A percentile compares a stretch with the other conserved stretches of the same genome.
phyloP scores from a whole-genome alignment of 2,329 filamentous ascomycete species.

The Remersonia thermophila region DNA sequence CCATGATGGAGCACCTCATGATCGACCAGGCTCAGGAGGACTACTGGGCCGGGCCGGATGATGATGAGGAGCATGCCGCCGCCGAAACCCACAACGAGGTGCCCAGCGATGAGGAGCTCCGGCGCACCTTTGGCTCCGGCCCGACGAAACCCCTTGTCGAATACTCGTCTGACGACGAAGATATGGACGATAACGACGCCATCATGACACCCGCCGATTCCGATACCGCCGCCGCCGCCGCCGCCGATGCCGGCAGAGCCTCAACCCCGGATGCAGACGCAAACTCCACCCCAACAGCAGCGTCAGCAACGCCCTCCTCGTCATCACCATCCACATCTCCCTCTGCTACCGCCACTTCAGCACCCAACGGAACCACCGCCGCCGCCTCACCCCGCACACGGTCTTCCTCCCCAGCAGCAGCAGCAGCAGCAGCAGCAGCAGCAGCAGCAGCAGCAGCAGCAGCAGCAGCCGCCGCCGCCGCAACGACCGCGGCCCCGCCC shows the following conservation, averaged over 20 bases:
- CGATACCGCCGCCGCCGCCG: conserved; percentile 8
- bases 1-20: conserved; percentile 54
- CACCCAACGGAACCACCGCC: conserved; percentile 1
- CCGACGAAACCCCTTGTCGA: conserved; percentile 67
- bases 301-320: background rate
- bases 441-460: conserved; percentile 31
- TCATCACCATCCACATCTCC: background rate
- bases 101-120: conserved; percentile 23
- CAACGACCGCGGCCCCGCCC: conserved; percentile 44
- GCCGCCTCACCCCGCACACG: no score
- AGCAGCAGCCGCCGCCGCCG: conserved; percentile 11
- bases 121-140: conserved; percentile 43
- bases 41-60: conserved; percentile 85
- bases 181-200: conserved; percentile 46
- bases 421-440: conserved; percentile 17
- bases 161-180: conserved; percentile 74
- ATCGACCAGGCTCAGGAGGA: conserved; percentile 79
- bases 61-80: conserved; percentile 55
- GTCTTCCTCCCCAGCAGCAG: no score
- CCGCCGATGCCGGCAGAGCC: conserved; percentile 12
- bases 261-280: conserved; percentile 23
- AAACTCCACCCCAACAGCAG: conserved; percentile 15
- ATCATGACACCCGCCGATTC: conserved; percentile 14
- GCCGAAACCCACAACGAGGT: background rate
- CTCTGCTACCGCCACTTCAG: background rate